These are phyloP conservation scores for Ustilago nuda DNA, from an alignment of 1,284 basidiomycete species.

Conservation along the genomic window DNA sequence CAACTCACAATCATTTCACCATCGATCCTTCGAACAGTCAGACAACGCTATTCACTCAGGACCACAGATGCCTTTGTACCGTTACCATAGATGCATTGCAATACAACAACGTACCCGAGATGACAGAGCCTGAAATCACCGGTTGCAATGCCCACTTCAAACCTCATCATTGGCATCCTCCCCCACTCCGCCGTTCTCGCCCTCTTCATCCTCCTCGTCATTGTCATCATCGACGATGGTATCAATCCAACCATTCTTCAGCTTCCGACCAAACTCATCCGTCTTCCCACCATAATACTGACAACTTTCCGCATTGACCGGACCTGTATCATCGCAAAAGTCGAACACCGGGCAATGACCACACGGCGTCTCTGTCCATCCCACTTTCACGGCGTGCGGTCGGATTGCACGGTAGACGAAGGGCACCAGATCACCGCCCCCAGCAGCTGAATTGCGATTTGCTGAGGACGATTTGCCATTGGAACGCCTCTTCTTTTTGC, in stretches of 20 bases:
- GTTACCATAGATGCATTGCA: neutral
- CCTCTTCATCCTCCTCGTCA: conserved; percentile 33
- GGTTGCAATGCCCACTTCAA: neutral
- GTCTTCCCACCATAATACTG: conserved; percentile 55
- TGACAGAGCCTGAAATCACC: neutral
- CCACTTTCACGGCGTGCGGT: conserved; percentile 44
- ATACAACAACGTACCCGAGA: neutral
- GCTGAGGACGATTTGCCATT: conserved; percentile 26
- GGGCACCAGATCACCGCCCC: conserved; percentile 23
- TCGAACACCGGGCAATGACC: conserved; percentile 64
- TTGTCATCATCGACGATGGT: conserved; percentile 30
- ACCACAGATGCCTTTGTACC: neutral
- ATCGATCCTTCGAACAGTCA: neutral
- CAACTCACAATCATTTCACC: neutral
- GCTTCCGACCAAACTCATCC: conserved; percentile 46
- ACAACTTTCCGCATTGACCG: conserved; percentile 61
- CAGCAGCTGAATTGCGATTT: neutral
- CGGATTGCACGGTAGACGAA: conserved; percentile 62
- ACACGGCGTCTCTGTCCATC: conserved; percentile 61
- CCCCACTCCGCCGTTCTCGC: conserved; percentile 10
- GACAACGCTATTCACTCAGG: neutral
- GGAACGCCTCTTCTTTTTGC: conserved; percentile 35
- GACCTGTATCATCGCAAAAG: conserved; percentile 61
- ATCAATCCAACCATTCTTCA: conserved; percentile 49
- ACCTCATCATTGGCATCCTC: conserved; percentile 1